Evolutionary conservation across 495 filamentous ascomycete species (phyloP), one percentile per base, ranked within the genome.

Genomic region (Chaetomidium leptoderma): DNA sequence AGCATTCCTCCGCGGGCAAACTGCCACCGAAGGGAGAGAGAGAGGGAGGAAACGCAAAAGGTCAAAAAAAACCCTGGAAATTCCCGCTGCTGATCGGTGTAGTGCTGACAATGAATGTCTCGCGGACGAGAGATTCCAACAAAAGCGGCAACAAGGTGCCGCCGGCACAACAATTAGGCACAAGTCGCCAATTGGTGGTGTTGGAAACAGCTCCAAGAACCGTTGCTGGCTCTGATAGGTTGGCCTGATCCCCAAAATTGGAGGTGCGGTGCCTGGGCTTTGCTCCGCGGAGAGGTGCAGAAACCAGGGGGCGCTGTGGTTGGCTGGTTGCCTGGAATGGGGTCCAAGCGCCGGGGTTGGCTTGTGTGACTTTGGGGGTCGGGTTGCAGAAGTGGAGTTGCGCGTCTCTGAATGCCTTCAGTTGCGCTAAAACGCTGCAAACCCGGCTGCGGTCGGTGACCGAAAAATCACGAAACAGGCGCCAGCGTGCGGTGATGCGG

Each of bases 341-440:
- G 61, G 60, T 42, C 60, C 55, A 48, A 53, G 55, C 55, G 60
- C 53, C 43, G 29, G 46, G 37, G 24, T 36, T 19, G 32, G 30
- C 17, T 49, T 50, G 32, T 50, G 32, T 36, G 47, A 57, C 53
- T 57, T 61, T 35, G 5, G 53, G 39, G 45, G 29, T 43, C 32
- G 33, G 24, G 24, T 16, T 52, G 56, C 23, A 44, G 40, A 54
- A 44, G 57, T 56, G 60, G 60, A 58, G 60, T 30, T 57, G 43
- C 43, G 35, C n/a, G 43, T 40, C 57, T 72, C 65, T 58, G 76
- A 78, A 78, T 78, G 72, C 66, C 76, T 71, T 78, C 76, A 74
- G 50, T 49, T 49, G 17, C 11, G 43, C 24, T n/a, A n/a, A 32
- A 30, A 46, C n/a, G 65, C 60, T 62, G 61, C 60, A 53, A 66